Conservation (phyloP, 345 rosid species). For the Limnanthes douglasii region DNA sequence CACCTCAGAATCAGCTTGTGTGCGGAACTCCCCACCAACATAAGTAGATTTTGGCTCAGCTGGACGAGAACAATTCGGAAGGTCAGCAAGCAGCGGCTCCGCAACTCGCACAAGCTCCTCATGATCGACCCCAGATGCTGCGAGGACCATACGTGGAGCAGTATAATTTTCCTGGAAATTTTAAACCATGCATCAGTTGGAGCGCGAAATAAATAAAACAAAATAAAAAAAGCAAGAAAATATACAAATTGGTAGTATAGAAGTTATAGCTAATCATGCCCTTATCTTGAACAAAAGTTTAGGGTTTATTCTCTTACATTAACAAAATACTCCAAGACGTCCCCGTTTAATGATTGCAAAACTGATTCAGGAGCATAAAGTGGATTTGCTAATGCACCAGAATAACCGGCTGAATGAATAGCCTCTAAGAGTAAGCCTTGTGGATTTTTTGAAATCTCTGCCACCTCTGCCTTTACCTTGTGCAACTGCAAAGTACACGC, state of each 20-base stretch:
- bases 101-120: conserved; percentile 45
- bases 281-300: too few species aligned
- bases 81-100: conserved; percentile 56
- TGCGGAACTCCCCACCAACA: conserved; percentile 63
- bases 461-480: conserved; percentile 41
- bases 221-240: conserved; percentile 2
- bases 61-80: conserved; percentile 22
- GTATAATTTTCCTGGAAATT: conserved; percentile 45
- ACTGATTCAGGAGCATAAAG: conserved; percentile 47
- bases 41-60: conserved; percentile 39
- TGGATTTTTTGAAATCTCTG: conserved; percentile 44
- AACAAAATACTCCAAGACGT: conserved; percentile 45
- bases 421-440: conserved; percentile 64
- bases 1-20: conserved; percentile 48
- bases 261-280: conserved; percentile 1
- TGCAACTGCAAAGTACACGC: conserved; percentile 22
- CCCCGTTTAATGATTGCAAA: conserved; percentile 26
- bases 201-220: background rate
- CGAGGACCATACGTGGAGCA: conserved; percentile 57
- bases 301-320: conserved; percentile 26
- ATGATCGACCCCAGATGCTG: conserved; percentile 59
- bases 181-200: conserved; percentile 7
- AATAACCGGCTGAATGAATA: conserved; percentile 50
- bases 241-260: background rate
- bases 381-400: conserved; percentile 59